Conservation (phyloP, 169 alveolate genomes). For the Plasmodium chabaudi region DNA sequence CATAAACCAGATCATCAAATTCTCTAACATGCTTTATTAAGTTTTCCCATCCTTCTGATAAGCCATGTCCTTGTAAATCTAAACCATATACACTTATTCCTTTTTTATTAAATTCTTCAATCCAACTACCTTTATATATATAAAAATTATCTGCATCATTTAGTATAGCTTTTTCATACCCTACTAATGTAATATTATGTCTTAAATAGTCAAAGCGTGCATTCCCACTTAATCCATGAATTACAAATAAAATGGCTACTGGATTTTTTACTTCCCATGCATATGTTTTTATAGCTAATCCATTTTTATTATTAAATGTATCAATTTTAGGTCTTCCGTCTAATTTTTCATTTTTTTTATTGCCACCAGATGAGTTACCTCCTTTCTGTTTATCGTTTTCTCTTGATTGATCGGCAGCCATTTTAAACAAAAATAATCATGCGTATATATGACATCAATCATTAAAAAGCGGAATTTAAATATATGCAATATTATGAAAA, state of each 20-base stretch:
- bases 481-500: neutral
- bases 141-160: slow-evolving; percentile 72
- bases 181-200: slow-evolving; percentile 78
- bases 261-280: slow-evolving; percentile 77
- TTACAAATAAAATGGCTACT: slow-evolving; percentile 76
- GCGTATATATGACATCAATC: neutral
- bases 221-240: slow-evolving; percentile 81
- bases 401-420: neutral
- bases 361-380: neutral
- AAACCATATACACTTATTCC: slow-evolving; percentile 80
- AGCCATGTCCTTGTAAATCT: slow-evolving; percentile 83
- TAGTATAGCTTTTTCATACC: slow-evolving; percentile 40
- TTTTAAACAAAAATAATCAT: neutral
- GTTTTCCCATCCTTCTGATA: slow-evolving; percentile 79
- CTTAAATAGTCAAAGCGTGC: slow-evolving; percentile 81
- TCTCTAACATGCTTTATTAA: slow-evolving; percentile 50
- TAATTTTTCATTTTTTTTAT: neutral
- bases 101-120: slow-evolving; percentile 76
- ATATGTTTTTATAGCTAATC: slow-evolving; percentile 78
- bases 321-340: slow-evolving; percentile 77
- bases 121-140: slow-evolving; percentile 79
- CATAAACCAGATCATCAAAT: slow-evolving; percentile 81
- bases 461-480: neutral
- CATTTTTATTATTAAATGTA: slow-evolving; percentile 79
- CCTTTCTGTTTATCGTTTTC: neutral